A percentile compares a stretch with the other conserved stretches of the same genome.
Conservation (phyloP, 2,329 filamentous ascomycete genomes). For the Cladophialophora bantiana region DNA sequence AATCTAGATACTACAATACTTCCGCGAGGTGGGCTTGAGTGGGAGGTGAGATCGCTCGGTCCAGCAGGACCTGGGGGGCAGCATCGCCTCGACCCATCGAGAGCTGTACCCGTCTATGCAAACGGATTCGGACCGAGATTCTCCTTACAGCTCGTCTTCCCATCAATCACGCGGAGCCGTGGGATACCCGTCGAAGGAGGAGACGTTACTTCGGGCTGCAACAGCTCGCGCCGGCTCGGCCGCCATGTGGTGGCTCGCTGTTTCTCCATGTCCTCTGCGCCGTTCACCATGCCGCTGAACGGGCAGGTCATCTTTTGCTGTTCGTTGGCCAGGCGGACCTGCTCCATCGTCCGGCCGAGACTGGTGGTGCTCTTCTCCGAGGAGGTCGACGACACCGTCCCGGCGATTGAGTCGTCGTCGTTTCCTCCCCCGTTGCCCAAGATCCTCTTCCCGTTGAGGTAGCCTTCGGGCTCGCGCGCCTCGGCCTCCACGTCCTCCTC, state of each 20-base stretch:
- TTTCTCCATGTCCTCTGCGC: constrained; percentile 20
- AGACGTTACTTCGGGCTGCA: not conserved
- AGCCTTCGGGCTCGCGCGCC: constrained; percentile 68
- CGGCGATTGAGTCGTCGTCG: constrained; percentile 18
- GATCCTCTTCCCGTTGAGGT: constrained; percentile 68
- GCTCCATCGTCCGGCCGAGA: constrained; percentile 31
- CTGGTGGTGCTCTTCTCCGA: constrained; percentile 32
- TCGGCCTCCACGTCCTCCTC: constrained; percentile 45
- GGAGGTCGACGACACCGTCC: constrained; percentile 24
- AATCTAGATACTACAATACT: not conserved
- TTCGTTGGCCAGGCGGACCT: constrained; percentile 25
- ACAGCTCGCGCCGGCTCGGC: constrained; percentile 18
- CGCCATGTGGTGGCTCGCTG: constrained; percentile 31
- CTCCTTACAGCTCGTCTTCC: constrained; percentile 34
- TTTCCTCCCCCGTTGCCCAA: constrained; percentile 44
- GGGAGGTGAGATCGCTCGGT: not conserved
- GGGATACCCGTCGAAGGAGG: constrained; percentile 29
- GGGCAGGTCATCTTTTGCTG: constrained; percentile 24
- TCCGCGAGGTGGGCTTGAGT: not conserved
- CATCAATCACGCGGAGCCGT: constrained; percentile 32
- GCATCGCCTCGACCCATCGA: no score
- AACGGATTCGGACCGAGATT: constrained; percentile 32
- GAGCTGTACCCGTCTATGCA: constrained; percentile 1
- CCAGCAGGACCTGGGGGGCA: not conserved
- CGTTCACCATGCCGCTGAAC: constrained; percentile 30